Percentiles rank a stretch among this genome's conserved stretches.
These are phyloP conservation scores for Cotoneaster glaucophyllus DNA, from an alignment of 306 rosid species.

Conservation along the genomic window DNA sequence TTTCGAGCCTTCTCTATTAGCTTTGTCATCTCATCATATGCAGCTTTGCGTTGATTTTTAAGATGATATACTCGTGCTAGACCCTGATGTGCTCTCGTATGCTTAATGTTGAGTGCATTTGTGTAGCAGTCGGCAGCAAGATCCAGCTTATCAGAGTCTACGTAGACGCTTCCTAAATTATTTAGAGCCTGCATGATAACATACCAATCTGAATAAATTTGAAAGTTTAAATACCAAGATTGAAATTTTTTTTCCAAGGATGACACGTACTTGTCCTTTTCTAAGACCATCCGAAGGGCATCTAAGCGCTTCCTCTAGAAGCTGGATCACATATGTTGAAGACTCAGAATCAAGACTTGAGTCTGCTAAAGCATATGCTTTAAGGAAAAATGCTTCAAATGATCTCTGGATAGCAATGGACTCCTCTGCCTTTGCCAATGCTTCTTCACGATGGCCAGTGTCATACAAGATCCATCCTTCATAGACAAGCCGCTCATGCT, in stretches of 20 bases:
- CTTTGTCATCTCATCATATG: slow-evolving; percentile 93
- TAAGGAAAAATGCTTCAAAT: slow-evolving; percentile 89
- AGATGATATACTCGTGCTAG: slow-evolving; percentile 87
- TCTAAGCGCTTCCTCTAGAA: slow-evolving; percentile 79
- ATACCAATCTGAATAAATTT: slow-evolving; percentile 15
- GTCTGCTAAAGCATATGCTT: slow-evolving; percentile 84
- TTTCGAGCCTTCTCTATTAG: slow-evolving; percentile 76
- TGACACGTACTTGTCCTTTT: slow-evolving; percentile 73
- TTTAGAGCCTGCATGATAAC: slow-evolving; percentile 61
- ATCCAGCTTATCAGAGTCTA: slow-evolving; percentile 80
- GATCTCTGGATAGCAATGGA: slow-evolving; percentile 82
- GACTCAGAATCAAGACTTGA: slow-evolving; percentile 64
- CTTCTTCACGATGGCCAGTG: slow-evolving; percentile 89
- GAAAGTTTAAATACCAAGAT: slow-evolving; percentile 13
- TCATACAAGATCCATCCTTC: slow-evolving; percentile 96
- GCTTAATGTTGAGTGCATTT: slow-evolving; percentile 84
- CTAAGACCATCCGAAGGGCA: slow-evolving; percentile 96
- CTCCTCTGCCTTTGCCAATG: slow-evolving; percentile 77
- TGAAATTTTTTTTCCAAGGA: neutral
- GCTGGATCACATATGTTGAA: slow-evolving; percentile 55
- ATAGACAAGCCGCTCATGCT: slow-evolving; percentile 76
- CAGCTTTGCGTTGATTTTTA: slow-evolving; percentile 68
- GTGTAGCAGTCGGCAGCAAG: slow-evolving; percentile 88
- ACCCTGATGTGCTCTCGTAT: slow-evolving; percentile 93
- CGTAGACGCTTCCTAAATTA: slow-evolving; percentile 82